Evolutionary conservation across 2,329 filamentous ascomycete species (phyloP).

Genomic region (Arthrinium phaeospermum): DNA sequence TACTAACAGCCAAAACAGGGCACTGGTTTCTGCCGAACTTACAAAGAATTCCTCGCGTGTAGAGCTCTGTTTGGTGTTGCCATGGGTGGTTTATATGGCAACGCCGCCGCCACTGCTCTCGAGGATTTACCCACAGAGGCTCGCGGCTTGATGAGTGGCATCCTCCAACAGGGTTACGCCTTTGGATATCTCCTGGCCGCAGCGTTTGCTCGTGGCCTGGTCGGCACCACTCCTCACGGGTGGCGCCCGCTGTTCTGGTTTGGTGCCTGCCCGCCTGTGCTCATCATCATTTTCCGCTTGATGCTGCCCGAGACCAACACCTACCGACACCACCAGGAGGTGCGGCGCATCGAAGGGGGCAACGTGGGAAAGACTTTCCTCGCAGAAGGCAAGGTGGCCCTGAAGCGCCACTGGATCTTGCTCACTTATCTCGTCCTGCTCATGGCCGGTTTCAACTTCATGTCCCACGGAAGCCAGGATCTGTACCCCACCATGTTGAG

Average conservation of each 20-base stretch:
- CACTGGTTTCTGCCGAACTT: constrained; percentile 73
- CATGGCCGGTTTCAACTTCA: constrained; percentile 93
- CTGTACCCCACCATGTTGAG: constrained; percentile 65
- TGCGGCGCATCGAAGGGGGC: constrained; percentile 61
- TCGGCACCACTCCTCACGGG: constrained; percentile 76
- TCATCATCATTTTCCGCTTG: constrained; percentile 81
- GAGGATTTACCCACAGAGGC: constrained; percentile 74
- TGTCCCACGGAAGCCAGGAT: constrained; percentile 78
- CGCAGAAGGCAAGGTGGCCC: constrained; percentile 76
- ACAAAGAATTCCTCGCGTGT: constrained; percentile 74
- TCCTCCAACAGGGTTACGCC: constrained; percentile 76
- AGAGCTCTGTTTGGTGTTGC: constrained; percentile 78
- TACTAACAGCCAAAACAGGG: constrained; percentile 41
- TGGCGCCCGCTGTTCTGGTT: constrained; percentile 94
- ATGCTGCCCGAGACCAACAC: constrained; percentile 79
- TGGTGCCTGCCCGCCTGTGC: constrained; percentile 76
- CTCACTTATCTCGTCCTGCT: constrained; percentile 82
- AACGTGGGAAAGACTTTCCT: constrained; percentile 72
- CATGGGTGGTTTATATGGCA: constrained; percentile 83
- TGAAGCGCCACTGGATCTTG: constrained; percentile 81
- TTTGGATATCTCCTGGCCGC: constrained; percentile 68
- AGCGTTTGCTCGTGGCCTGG: constrained; percentile 68
- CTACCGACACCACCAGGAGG: constrained; percentile 69
- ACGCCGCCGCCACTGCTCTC: constrained; percentile 78
- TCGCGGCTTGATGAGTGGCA: constrained; percentile 76